Evolutionary conservation across 768 basidiomycete genomes (phyloP).

Genomic region (Mycena vitilis): DNA sequence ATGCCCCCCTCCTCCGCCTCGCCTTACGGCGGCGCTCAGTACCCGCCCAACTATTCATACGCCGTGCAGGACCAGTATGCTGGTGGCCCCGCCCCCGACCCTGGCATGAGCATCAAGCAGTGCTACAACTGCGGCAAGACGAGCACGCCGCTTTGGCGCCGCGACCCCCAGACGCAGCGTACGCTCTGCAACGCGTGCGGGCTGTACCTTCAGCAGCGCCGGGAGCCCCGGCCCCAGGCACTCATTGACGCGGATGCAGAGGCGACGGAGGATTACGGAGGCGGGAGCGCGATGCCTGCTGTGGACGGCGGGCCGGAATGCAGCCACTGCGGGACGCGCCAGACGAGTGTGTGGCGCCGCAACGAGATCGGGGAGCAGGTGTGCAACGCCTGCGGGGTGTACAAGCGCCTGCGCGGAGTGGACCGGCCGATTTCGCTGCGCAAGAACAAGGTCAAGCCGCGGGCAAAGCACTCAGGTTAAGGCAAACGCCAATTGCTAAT

Average conservation of each 20-base stretch:
- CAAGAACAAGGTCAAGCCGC: neutral
- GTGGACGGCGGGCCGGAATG: neutral
- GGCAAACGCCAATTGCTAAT: too few relatives aligned
- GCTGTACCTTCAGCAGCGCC: neutral
- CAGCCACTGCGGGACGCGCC: neutral
- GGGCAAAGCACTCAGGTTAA: too few relatives aligned
- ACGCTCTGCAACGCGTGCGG: neutral
- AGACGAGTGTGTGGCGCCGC: neutral
- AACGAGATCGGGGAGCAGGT: neutral
- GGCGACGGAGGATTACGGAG: neutral
- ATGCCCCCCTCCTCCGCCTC: too few relatives aligned
- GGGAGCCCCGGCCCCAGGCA: neutral
- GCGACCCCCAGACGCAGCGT: neutral
- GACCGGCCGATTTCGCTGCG: neutral
- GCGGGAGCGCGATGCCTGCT: neutral
- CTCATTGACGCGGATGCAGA: neutral
- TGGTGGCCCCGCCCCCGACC: too few relatives aligned
- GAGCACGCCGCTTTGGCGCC: neutral
- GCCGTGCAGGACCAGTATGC: too few relatives aligned
- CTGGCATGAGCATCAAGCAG: neutral
- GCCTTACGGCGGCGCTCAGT: too few relatives aligned
- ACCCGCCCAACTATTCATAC: too few relatives aligned
- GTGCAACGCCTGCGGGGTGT: neutral
- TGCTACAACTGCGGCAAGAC: neutral
- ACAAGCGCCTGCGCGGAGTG: neutral